These are phyloP conservation scores for Pseudocercospora fijiensis DNA, from an alignment of 2,329 filamentous ascomycete genomes.

Conservation along the genomic window DNA sequence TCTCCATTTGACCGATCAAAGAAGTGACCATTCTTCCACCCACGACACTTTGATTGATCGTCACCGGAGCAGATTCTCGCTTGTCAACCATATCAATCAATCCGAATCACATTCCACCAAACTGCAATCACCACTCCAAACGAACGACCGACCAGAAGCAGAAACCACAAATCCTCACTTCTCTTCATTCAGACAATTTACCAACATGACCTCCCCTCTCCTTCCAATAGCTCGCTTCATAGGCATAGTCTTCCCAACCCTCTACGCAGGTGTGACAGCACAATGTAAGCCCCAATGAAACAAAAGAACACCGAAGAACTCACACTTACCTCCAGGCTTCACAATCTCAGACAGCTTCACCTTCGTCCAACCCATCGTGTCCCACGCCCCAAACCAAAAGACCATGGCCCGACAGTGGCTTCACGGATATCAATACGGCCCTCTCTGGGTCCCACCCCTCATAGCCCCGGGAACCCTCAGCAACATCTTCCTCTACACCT, in stretches of 20 bases:
- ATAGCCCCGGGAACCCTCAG: constrained; percentile 37
- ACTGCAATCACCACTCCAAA: no score
- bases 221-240: constrained; percentile 22
- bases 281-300: constrained; percentile 20
- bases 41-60: neutral
- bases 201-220: neutral
- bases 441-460: constrained; percentile 41
- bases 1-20: neutral
- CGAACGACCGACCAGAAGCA: no score
- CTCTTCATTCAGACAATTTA: neutral
- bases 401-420: constrained; percentile 44
- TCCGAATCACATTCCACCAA: neutral
- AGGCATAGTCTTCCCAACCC: constrained; percentile 28
- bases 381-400: constrained; percentile 36
- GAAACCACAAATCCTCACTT: neutral
- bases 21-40: neutral
- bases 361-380: constrained; percentile 39
- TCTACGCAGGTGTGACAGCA: constrained; percentile 29
- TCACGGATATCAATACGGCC: constrained; percentile 41
- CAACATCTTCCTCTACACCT: constrained; percentile 35
- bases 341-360: constrained; percentile 36
- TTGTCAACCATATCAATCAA: neutral
- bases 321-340: constrained; percentile 19
- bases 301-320: neutral
- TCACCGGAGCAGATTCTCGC: no score